phyloP scores from a whole-genome alignment of 805 yeast genomes.

The Kodamaea kakaduensis region DNA sequence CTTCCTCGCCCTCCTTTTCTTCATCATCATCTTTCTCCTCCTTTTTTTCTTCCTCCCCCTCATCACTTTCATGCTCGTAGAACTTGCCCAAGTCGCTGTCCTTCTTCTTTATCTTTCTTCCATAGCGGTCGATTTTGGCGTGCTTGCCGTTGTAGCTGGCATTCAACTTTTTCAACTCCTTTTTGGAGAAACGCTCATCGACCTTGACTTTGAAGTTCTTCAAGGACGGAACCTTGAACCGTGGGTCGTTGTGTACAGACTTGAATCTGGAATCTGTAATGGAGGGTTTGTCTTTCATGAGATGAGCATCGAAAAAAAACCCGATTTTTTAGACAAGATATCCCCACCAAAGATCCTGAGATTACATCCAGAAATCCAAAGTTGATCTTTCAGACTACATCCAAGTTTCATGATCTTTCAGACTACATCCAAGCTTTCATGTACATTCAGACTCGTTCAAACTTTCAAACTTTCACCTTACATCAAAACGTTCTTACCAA shows the following conservation, averaged over 20 bases:
- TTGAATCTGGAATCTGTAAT: constrained; percentile 72
- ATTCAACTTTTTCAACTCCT: constrained; percentile 51
- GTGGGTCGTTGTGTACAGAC: constrained; percentile 78
- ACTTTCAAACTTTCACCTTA: no score
- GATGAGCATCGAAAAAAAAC: constrained; percentile 8
- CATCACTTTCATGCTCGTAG: constrained; percentile 44
- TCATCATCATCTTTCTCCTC: constrained; percentile 23
- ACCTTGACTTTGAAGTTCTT: constrained; percentile 70
- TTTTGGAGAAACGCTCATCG: constrained; percentile 78
- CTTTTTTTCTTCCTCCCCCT: constrained; percentile 32
- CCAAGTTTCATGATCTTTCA: no score
- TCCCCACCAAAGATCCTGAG: no score
- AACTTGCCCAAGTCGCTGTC: constrained; percentile 58
- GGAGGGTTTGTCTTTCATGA: no score
- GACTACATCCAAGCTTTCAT: no score
- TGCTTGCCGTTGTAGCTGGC: constrained; percentile 47
- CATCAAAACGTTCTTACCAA: no score
- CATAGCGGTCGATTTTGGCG: constrained; percentile 79
- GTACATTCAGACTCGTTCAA: no score
- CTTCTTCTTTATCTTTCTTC: constrained; percentile 59
- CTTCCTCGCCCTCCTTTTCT: constrained; percentile 19
- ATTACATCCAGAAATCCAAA: no score
- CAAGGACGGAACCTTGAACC: constrained; percentile 72
- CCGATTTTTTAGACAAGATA: no score
- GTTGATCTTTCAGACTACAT: no score